Base-by-base conservation (phyloP, 1,139 yeast genomes). In the Nakaseomyces delphensis region DNA sequence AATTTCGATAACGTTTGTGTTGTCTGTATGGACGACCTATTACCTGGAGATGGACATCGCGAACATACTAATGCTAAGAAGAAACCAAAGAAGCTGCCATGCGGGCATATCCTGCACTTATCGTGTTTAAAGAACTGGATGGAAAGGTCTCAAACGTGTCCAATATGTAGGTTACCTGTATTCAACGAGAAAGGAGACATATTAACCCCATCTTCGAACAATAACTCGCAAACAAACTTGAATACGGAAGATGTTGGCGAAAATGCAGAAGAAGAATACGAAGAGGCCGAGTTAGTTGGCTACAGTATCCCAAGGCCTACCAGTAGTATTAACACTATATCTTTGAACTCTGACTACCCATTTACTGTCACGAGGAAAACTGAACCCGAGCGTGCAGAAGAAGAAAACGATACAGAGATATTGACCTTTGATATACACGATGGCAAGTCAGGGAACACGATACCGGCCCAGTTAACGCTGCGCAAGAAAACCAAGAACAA, bases 91-190 rank as follows among this genome's bases (percentile, higher is more conserved):
- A 82, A 74, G 55, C 69, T 91, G 43, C 70, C 69, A 1, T 91
- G 99, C 67, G 83, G 84, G 15, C 99, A 91, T 62, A 81, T 86
- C 44, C 70, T 91, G 47, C 99, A 91, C 60, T 69, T 83, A 66
- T 91, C 95, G 2, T 91, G 98, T 62, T 71, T 91, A 49, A 83
- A 84, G 57, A 83, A 84, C 53, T 91, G 99, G 99, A 69, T 91
- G 52, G 95, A 85, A 56, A 72, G 95, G 50, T 85, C 96, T 0
- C 93, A 83, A 53, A 76, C 78, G 23, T 91, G 99, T 65, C 98
- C 99, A 0, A 77, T 89, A 44, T 91, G 97, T 63, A 71, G 96
- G 51, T 69, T 81, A 15, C 76, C 81, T n/a, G 95, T 87, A 3
- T 69, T 73, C 45, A 61, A 55, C 39, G 54, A 50, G 23, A 48